These are phyloP conservation scores for Carex scoparia DNA, from an alignment of 176 grass and related monocot species.

Conservation along the genomic window DNA sequence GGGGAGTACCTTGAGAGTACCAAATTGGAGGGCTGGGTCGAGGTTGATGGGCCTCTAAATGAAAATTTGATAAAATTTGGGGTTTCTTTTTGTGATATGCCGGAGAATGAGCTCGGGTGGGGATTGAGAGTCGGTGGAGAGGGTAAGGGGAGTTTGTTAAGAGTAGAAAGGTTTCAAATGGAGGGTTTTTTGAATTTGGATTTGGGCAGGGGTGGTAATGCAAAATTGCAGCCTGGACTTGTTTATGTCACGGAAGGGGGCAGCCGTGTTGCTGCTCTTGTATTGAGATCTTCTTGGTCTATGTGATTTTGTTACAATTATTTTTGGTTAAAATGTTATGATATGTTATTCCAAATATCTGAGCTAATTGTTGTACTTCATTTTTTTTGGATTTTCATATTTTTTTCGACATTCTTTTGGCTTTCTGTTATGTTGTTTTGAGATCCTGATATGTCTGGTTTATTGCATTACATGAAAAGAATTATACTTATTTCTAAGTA, in stretches of 20 bases:
- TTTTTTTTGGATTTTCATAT: not conserved
- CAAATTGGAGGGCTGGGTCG: slow-evolving; percentile 31
- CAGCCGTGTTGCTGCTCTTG: slow-evolving; percentile 5
- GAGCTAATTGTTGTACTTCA: not conserved
- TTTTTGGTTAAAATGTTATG: not conserved
- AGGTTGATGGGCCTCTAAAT: not conserved
- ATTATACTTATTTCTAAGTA: too few species aligned
- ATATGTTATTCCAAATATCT: not conserved
- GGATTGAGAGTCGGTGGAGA: slow-evolving; percentile 23
- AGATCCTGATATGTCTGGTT: not conserved
- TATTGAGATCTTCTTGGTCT: slow-evolving; percentile 30
- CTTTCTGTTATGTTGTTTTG: not conserved
- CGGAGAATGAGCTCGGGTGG: slow-evolving; percentile 30
- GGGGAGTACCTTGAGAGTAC: slow-evolving; percentile 22
- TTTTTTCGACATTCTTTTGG: not conserved
- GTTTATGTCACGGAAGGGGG: slow-evolving; percentile 27
- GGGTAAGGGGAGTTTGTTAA: not conserved
- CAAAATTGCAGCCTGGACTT: slow-evolving; percentile 37
- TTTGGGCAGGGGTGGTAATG: slow-evolving; percentile 21
- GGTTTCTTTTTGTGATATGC: slow-evolving; percentile 28
- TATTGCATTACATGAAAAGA: too few species aligned
- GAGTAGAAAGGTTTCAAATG: slow-evolving; percentile 24
- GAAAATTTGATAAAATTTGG: slow-evolving; percentile 23
- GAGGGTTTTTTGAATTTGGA: slow-evolving; percentile 36
- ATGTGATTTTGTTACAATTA: slow-evolving; percentile 21